These are phyloP conservation scores for Phytophthora chlamydospora DNA, from an alignment of 352 stramenopile genomes.

Conservation along the genomic window DNA sequence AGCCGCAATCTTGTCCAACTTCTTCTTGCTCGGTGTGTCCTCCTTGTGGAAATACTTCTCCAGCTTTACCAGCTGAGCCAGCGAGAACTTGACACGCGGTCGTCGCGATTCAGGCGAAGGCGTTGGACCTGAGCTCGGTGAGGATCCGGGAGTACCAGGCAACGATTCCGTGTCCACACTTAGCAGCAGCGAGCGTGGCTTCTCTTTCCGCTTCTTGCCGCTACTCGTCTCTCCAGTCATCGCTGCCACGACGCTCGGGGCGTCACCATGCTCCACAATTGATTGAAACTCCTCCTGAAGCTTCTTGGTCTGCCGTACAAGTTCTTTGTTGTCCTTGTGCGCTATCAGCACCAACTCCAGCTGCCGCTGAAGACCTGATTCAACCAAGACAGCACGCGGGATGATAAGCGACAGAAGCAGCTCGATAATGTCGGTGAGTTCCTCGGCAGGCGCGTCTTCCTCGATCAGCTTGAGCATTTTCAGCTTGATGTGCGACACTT, in stretches of 20 bases:
- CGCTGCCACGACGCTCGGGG: constrained; percentile 31
- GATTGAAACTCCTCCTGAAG: constrained; percentile 80
- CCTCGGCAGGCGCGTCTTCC: constrained; percentile 78
- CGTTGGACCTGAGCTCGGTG: constrained; percentile 64
- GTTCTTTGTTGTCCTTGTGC: constrained; percentile 88
- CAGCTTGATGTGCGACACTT: constrained; percentile 85
- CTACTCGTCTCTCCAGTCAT: constrained; percentile 28
- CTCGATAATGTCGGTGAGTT: constrained; percentile 84
- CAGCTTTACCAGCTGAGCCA: constrained; percentile 78
- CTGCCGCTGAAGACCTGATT: constrained; percentile 77
- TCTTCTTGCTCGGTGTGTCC: constrained; percentile 82
- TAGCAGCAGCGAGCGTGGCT: constrained; percentile 48
- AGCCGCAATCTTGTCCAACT: constrained; percentile 74
- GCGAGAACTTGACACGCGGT: constrained; percentile 78
- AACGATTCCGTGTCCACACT: constrained; percentile 66
- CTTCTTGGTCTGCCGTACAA: constrained; percentile 83
- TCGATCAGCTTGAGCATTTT: constrained; percentile 87
- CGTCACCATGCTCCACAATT: constrained; percentile 65
- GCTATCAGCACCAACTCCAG: constrained; percentile 78
- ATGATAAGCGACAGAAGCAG: constrained; percentile 82
- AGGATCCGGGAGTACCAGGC: constrained; percentile 57
- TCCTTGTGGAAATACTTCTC: constrained; percentile 87
- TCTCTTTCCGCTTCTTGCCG: constrained; percentile 57
- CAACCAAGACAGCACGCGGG: constrained; percentile 70
- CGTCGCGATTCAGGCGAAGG: constrained; percentile 70